These are phyloP conservation scores for Mallotus nudiflorus DNA, from an alignment of 345 rosid genomes.

Conservation along the genomic window DNA sequence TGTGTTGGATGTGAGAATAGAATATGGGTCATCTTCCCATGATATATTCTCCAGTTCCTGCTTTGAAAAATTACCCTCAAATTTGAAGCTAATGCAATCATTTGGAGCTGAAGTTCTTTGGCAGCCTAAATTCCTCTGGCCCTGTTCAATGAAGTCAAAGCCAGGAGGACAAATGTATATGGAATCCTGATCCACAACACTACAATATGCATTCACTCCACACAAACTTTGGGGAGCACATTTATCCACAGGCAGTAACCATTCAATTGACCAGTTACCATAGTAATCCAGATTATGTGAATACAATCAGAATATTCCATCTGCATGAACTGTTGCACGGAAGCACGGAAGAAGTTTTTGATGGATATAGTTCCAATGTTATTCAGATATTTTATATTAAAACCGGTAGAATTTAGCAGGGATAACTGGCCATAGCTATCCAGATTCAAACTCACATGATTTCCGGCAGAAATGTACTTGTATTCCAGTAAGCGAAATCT, in stretches of 20 bases:
- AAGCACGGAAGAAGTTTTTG: too few species aligned
- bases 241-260: background rate
- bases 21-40: background rate
- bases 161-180: slow-evolving; percentile 3
- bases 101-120: background rate
- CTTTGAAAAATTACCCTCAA: too few species aligned
- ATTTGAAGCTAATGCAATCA: background rate
- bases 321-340: background rate
- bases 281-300: slow-evolving; percentile 14
- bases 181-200: background rate
- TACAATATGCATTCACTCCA: background rate
- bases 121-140: slow-evolving; percentile 1
- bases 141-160: background rate
- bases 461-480: background rate
- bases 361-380: too few species aligned
- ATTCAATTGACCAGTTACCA: background rate
- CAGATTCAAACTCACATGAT: background rate
- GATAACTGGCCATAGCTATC: background rate
- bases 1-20: background rate
- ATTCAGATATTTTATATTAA: background rate
- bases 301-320: slow-evolving; percentile 8
- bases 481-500: slow-evolving; percentile 18
- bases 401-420: background rate
- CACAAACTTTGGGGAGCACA: slow-evolving; percentile 5
- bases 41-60: background rate